phyloP scores from a whole-genome alignment of 2,329 filamentous ascomycete species.

The Botryosphaeria dothidea region DNA sequence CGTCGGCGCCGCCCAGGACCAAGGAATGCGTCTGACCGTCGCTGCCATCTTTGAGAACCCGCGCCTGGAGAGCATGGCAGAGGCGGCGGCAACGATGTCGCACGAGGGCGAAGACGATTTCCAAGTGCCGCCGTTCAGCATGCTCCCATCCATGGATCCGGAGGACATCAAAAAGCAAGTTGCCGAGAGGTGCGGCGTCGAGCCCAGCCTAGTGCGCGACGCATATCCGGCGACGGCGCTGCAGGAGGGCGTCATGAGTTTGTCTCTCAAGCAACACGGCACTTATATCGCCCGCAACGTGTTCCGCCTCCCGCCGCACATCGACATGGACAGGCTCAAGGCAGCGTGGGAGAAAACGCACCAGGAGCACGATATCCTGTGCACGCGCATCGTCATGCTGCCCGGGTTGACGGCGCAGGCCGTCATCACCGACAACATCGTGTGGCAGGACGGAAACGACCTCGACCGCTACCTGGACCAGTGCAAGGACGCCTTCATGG shows the following conservation, averaged over 20 bases:
- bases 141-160: slow-evolving; percentile 23
- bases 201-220: slow-evolving; percentile 43
- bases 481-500: slow-evolving; percentile 38
- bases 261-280: slow-evolving; percentile 53
- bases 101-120: slow-evolving; percentile 22
- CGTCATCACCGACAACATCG: slow-evolving; percentile 27
- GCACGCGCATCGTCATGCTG: slow-evolving; percentile 44
- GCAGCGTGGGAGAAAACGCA: slow-evolving; percentile 48
- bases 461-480: slow-evolving; percentile 28
- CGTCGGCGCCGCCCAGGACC: neutral
- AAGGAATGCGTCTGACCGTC: slow-evolving; percentile 22
- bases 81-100: slow-evolving; percentile 22
- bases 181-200: neutral
- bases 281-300: slow-evolving; percentile 49
- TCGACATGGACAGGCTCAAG: slow-evolving; percentile 41
- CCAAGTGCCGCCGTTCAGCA: slow-evolving; percentile 35
- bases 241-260: slow-evolving; percentile 57
- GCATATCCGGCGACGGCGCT: slow-evolving; percentile 57
- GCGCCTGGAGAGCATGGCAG: slow-evolving; percentile 22
- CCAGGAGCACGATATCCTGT: slow-evolving; percentile 46
- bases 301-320: slow-evolving; percentile 25
- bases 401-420: slow-evolving; percentile 33
- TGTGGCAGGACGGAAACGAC: slow-evolving; percentile 17
- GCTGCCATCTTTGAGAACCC: slow-evolving; percentile 26
- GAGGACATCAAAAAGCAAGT: slow-evolving; percentile 10